Percentiles rank a stretch among this genome's conserved stretches.
Conservation (phyloP, 345 rosid species). For the Eutrema heterophyllum region DNA sequence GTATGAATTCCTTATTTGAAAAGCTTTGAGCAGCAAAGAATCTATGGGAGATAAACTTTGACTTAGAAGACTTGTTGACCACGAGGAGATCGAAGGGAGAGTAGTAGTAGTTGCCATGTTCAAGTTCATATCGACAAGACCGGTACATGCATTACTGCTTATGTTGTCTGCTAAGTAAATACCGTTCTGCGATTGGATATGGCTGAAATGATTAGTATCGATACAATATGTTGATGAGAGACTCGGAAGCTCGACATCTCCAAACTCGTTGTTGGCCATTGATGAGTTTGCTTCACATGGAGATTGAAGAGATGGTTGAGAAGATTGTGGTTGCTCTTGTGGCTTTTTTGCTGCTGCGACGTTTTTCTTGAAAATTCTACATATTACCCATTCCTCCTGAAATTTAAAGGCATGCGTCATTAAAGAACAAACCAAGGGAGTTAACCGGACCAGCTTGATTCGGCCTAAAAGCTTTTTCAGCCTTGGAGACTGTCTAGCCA, state of each 20-base stretch:
- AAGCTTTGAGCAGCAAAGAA: constrained; percentile 14
- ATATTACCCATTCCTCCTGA: constrained; percentile 90
- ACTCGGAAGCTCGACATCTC: background rate
- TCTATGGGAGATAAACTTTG: constrained; percentile 17
- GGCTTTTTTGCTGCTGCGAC: background rate
- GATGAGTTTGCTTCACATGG: constrained; percentile 1
- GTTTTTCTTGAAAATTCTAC: constrained; percentile 76
- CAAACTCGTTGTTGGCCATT: background rate
- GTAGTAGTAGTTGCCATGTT: background rate
- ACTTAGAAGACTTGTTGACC: constrained; percentile 22
- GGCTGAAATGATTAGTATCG: background rate
- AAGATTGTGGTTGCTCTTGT: background rate
- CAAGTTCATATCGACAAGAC: background rate
- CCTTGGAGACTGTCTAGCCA: too few relatives aligned
- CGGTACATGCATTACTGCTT: background rate
- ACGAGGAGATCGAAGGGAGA: constrained; percentile 4
- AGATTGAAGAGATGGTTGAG: constrained; percentile 16
- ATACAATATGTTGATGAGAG: background rate
- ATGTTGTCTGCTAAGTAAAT: background rate
- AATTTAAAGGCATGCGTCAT: background rate
- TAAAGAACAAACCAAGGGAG: background rate
- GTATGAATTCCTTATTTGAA: constrained; percentile 7
- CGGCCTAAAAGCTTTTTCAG: too few relatives aligned
- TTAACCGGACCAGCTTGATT: background rate
- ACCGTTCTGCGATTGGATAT: background rate